Evolutionary conservation across 768 basidiomycete species (phyloP).

Genomic region (Panus rudis): DNA sequence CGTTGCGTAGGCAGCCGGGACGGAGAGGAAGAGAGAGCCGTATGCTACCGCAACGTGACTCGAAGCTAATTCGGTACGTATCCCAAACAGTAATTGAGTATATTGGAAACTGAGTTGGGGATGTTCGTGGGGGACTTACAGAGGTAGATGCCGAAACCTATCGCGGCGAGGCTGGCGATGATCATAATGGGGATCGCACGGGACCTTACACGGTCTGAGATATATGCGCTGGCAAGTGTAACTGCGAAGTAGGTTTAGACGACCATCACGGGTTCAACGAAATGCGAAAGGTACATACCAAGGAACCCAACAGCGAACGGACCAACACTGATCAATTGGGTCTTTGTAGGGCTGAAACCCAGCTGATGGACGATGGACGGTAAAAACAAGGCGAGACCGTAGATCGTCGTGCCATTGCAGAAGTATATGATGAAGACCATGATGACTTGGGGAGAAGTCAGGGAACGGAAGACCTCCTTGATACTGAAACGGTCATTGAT

Average conservation of each 20-base stretch:
- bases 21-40: conserved; percentile 47
- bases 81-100: too few species aligned
- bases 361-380: conserved; percentile 22
- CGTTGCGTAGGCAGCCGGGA: conserved; percentile 42
- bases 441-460: too few species aligned
- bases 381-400: conserved; percentile 10
- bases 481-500: too few species aligned
- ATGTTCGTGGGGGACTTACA: conserved; percentile 25
- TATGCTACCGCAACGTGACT: conserved; percentile 37
- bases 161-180: conserved; percentile 33
- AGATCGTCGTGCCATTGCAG: not conserved
- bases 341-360: conserved; percentile 18
- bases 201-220: conserved; percentile 46
- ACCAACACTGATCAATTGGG: conserved; percentile 26
- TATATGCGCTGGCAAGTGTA: conserved; percentile 32
- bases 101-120: too few species aligned
- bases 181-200: conserved; percentile 43
- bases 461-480: too few species aligned
- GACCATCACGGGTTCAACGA: not conserved
- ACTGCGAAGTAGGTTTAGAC: conserved; percentile 16
- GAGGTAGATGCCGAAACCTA: conserved; percentile 50
- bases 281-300: conserved; percentile 9
- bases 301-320: conserved; percentile 24
- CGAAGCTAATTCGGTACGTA: conserved; percentile 22
- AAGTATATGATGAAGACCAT: not conserved